These are phyloP conservation scores for Penicillium arizonense DNA, from an alignment of 495 filamentous ascomycete species.

Conservation along the genomic window DNA sequence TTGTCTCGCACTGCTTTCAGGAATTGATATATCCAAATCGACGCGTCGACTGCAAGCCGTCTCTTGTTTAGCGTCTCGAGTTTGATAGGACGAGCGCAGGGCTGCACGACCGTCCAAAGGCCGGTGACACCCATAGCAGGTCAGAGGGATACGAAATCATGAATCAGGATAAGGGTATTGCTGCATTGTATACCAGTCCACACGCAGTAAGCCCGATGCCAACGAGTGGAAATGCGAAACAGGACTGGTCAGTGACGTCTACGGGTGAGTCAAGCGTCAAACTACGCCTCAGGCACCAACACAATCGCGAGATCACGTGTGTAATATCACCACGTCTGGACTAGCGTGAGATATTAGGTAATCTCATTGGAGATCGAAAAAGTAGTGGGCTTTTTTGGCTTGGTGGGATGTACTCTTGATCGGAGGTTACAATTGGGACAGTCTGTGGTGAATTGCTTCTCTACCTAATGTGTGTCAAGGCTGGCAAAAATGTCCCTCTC, in stretches of 20 bases:
- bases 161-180: not conserved
- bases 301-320: slow-evolving; percentile 32
- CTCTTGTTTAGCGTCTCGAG: slow-evolving; percentile 94
- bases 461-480: slow-evolving; percentile 18
- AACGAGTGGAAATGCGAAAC: not conserved
- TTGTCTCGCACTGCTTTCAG: slow-evolving; percentile 98
- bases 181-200: not conserved
- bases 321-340: slow-evolving; percentile 14
- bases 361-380: slow-evolving; percentile 7
- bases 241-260: slow-evolving; percentile 1
- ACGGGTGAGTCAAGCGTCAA: not conserved
- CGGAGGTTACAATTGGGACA: slow-evolving; percentile 2
- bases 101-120: slow-evolving; percentile 92
- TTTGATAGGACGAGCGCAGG: slow-evolving; percentile 80
- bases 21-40: slow-evolving; percentile 99
- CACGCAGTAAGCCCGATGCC: not conserved
- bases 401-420: slow-evolving; percentile 10
- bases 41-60: slow-evolving; percentile 93
- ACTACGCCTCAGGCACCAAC: too few species aligned
- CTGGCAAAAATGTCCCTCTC: slow-evolving; percentile 29
- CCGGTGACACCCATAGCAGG: slow-evolving; percentile 90
- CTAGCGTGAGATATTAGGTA: slow-evolving; percentile 13
- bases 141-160: slow-evolving; percentile 1
- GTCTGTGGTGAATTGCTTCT: not conserved
- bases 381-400: slow-evolving; percentile 10